phyloP scores from a whole-genome alignment of 768 basidiomycete genomes.

The Tylopilus sp. region DNA sequence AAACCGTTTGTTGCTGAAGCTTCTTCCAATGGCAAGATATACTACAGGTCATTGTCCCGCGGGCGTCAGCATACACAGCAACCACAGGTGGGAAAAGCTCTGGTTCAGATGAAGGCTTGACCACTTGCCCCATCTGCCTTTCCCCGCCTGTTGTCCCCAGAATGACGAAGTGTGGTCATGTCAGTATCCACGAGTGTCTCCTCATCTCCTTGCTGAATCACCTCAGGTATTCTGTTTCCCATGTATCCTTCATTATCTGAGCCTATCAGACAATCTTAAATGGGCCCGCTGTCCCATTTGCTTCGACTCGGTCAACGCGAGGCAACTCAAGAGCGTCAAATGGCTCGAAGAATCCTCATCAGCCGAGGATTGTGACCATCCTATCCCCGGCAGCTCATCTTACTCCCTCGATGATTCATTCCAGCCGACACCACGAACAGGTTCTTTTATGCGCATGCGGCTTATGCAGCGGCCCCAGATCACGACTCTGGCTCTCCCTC shows the following conservation, averaged over 20 bases:
- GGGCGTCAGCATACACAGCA: slow-evolving; percentile 69
- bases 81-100: slow-evolving; percentile 47
- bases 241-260: slow-evolving; percentile 89
- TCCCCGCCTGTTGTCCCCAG: slow-evolving; percentile 85
- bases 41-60: slow-evolving; percentile 90
- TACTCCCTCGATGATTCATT: slow-evolving; percentile 36
- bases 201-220: slow-evolving; percentile 14
- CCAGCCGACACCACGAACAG: slow-evolving; percentile 44
- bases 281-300: slow-evolving; percentile 96
- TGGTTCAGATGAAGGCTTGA: slow-evolving; percentile 55
- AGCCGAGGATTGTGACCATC: slow-evolving; percentile 29
- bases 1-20: slow-evolving; percentile 37
- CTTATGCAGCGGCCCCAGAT: slow-evolving; percentile 92
- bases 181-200: slow-evolving; percentile 41
- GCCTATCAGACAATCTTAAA: slow-evolving; percentile 74
- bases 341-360: slow-evolving; percentile 65
- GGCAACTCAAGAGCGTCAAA: slow-evolving; percentile 89
- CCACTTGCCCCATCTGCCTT: slow-evolving; percentile 92
- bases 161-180: slow-evolving; percentile 98
- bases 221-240: slow-evolving; percentile 88
- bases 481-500: slow-evolving; percentile 90
- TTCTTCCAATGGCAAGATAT: slow-evolving; percentile 97
- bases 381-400: slow-evolving; percentile 39
- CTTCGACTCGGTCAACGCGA: slow-evolving; percentile 87
- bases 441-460: slow-evolving; percentile 74